Evolutionary conservation across 2,329 filamentous ascomycete genomes (phyloP).

Genomic region (Claviceps spartinae): DNA sequence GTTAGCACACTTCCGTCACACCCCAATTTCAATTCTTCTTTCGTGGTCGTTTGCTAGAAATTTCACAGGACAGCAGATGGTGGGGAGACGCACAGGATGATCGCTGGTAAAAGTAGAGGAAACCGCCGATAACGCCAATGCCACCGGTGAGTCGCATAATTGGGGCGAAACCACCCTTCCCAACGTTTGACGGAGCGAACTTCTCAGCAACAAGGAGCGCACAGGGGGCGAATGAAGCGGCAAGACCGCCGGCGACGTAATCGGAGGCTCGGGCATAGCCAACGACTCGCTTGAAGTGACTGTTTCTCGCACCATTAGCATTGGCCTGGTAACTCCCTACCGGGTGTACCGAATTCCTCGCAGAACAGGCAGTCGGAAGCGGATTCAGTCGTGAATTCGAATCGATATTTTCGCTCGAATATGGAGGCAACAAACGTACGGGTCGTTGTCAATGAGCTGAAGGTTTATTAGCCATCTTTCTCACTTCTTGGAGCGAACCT

Average conservation of each 20-base stretch:
- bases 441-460: constrained; percentile 97
- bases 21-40: not conserved
- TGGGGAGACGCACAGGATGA: constrained; percentile 55
- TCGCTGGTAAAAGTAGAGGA: constrained; percentile 73
- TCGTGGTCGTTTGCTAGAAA: not conserved
- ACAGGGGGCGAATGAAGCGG: constrained; percentile 59
- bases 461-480: constrained; percentile 12
- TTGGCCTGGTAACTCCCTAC: not conserved
- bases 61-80: not conserved
- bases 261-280: constrained; percentile 77
- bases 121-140: constrained; percentile 63
- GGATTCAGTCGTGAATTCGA: too few relatives aligned
- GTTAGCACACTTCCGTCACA: not conserved
- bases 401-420: too few relatives aligned
- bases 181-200: constrained; percentile 72
- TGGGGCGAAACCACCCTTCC: constrained; percentile 67
- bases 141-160: constrained; percentile 67
- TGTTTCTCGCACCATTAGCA: constrained; percentile 26
- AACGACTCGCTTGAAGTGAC: constrained; percentile 83
- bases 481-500: constrained; percentile 10
- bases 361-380: too few relatives aligned
- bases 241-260: constrained; percentile 56
- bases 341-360: too few relatives aligned
- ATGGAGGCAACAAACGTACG: constrained; percentile 43
- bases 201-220: constrained; percentile 70